Base-by-base conservation (phyloP, 1,284 basidiomycete species). In the Irpex sp. region DNA sequence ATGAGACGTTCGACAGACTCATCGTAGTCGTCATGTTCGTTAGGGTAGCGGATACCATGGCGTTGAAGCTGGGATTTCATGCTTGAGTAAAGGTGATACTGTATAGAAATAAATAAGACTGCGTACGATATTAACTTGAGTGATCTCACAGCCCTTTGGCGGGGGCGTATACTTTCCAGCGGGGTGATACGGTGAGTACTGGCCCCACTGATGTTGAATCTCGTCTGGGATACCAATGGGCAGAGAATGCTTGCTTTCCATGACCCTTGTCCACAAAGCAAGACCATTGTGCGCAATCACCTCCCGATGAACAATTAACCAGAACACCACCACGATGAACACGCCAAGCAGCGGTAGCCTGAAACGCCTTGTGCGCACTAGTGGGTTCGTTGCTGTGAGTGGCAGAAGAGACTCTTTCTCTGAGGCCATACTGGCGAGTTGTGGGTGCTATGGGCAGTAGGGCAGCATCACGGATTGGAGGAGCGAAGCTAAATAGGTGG, bases 21-120 rank as follows among this genome's bases (percentile, higher is more conserved):
- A 26, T 62, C 64, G 59, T 73, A 73, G 0, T 80, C 76, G 0
- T 87, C 81, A 5, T 77, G 76, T 0, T 72, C 67, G 0, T 92
- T 92, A 0, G 94, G 94, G 68, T 83, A 94, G 44, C 94, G 83
- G 1, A 91, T 87, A 1, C 92, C 91, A 68, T 96, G 94, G 15
- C 94, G 81, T 75, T 96, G 90, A 13, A 96, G 77, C 93, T 94
- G 65, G 36, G 17, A 34, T 34, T 6, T 8, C 38, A 47, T 4
- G 31, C 8, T n/a, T 15, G 17, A 49, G 31, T 52, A 15, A 9
- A 64, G 31, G 13, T 62, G 17, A 3, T 17, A 44, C 31, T 3
- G 48, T 51, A 58, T 34, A 36, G 26, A 13, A 60, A 7, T 26
- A 34, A 21, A 9, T 7, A 17, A 44, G 13, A 17, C 11, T n/a